These are phyloP conservation scores for Setaria viridis DNA, from an alignment of 202 grass and related monocot species.

Conservation along the genomic window DNA sequence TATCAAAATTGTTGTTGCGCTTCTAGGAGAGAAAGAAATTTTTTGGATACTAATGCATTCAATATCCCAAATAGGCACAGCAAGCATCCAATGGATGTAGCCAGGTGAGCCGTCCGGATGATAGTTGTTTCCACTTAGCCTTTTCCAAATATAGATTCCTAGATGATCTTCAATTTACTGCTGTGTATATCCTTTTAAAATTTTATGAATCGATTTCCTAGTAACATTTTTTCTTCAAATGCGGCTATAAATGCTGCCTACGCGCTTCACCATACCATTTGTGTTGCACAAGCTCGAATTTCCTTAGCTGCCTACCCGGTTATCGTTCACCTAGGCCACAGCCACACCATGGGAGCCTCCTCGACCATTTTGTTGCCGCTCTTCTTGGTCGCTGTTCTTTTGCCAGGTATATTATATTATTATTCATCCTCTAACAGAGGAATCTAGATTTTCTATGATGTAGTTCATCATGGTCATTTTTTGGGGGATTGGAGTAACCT, in stretches of 20 bases:
- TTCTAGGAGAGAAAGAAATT: neutral
- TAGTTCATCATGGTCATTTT: neutral
- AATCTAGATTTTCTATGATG: neutral
- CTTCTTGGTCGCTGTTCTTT: neutral
- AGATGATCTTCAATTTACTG: neutral
- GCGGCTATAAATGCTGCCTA: neutral
- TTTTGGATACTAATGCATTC: neutral
- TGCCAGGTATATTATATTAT: constrained; percentile 24
- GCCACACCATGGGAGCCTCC: neutral
- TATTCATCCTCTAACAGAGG: neutral
- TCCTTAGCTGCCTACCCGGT: neutral
- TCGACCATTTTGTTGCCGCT: neutral
- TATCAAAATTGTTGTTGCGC: neutral
- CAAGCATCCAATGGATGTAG: neutral
- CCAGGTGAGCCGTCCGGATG: neutral
- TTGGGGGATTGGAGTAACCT: neutral
- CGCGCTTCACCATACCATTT: neutral
- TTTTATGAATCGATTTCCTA: neutral
- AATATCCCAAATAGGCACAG: neutral
- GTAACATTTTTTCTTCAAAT: neutral
- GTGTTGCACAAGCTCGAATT: neutral
- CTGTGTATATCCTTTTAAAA: neutral
- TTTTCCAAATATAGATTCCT: neutral
- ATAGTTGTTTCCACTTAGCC: neutral
- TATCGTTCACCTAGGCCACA: neutral